A percentile compares a stretch with the other conserved stretches of the same genome.
Evolutionary conservation across 306 rosid genomes (phyloP).

Genomic region (Glycine latifolia): DNA sequence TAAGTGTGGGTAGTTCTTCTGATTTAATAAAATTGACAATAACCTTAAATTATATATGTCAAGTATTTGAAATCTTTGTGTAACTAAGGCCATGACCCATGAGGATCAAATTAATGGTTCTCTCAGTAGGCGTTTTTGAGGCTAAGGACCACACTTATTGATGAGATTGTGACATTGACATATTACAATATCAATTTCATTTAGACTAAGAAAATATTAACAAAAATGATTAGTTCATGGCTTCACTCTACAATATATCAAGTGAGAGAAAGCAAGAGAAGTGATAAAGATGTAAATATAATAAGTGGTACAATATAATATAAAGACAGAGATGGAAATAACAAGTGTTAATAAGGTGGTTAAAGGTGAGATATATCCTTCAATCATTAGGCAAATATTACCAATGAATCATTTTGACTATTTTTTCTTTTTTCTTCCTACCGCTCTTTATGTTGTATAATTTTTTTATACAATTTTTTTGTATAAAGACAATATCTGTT

Average conservation of each 20-base stretch:
- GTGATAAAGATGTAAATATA: neutral
- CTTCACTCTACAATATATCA: neutral
- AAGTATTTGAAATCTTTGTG: neutral
- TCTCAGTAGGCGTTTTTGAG: conserved; percentile 32
- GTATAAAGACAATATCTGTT: no score
- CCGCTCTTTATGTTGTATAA: neutral
- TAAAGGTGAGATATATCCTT: no score
- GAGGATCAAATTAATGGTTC: conserved; percentile 32
- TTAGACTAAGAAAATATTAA: neutral
- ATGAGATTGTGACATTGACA: conserved; percentile 39
- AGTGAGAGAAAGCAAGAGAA: neutral
- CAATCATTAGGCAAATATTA: no score
- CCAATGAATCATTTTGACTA: neutral
- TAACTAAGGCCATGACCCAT: conserved; percentile 4
- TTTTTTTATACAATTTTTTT: neutral
- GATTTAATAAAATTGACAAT: conserved; percentile 22
- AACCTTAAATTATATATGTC: conserved; percentile 16
- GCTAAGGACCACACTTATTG: conserved; percentile 42
- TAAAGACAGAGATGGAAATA: neutral
- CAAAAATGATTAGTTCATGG: neutral
- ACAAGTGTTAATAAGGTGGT: neutral
- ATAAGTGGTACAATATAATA: neutral
- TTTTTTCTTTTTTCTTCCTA: neutral
- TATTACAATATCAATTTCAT: conserved; percentile 4
- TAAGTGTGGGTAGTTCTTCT: conserved; percentile 39